Base-by-base conservation (phyloP, 495 filamentous ascomycete species). In the Neurospora pannonica region DNA sequence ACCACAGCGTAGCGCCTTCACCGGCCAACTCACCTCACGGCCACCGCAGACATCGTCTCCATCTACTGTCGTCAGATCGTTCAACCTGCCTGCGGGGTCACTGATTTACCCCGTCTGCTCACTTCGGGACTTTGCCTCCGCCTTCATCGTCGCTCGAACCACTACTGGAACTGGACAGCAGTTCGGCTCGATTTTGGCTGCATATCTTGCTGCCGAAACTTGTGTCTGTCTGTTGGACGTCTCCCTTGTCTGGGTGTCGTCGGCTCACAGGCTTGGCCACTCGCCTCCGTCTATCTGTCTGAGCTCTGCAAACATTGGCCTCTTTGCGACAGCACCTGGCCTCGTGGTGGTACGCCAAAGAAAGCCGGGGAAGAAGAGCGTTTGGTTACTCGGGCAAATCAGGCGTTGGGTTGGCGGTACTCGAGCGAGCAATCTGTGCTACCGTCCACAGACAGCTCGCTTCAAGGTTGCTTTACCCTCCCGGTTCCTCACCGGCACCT, bases 331-430 rank as follows among this genome's bases (percentile, higher is more conserved):
- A 17, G 54, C 54, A 19, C 54, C 54, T 34, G 54, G 54, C 28
- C 7, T 67, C 31, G 28, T 67, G 54, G 24, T 62, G 54, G 24
- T 36, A 67, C 28, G 28, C 54, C 54, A 67, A 67, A 67, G 15
- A 34, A 19, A 67, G 54, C 28, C 15, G 54, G 54, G 28, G 54
- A 67, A 67, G 54, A 34, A 67, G 54, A 62, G 54, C 54, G 24
- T 62, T 62, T 62, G 28, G 54, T 31, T 62, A 62, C 54, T 62
- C 24, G 54, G 24, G 54, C 54, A 62, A 31, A 62, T 62, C 36
- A 70, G 73, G 70, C 60, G 31, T 60, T 28, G 75, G 73, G 75
- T 75, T 76, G 76, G 78, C 76, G 76, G 75, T 74, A 78, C 71
- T 54, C 75, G 71, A 73, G 71, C 71, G 54, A 77, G 73, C 54